A percentile compares a stretch with the other conserved stretches of the same genome.
Conservation (phyloP, 1,284 basidiomycete species). For the Naganishia sp. region DNA sequence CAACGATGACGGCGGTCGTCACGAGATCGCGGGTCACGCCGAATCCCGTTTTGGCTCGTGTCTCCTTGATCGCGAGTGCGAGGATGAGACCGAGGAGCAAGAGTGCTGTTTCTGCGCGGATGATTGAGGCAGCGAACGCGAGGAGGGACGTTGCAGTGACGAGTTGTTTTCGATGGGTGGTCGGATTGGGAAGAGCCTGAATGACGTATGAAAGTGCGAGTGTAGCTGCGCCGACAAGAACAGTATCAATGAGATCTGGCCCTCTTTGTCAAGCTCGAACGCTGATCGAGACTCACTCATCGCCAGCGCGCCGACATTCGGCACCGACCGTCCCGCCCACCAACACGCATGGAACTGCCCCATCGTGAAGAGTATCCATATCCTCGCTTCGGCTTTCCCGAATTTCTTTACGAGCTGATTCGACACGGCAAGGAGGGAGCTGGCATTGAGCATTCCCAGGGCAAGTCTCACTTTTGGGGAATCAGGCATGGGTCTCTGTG, state of each 20-base stretch:
- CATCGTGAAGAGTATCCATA: constrained; percentile 69
- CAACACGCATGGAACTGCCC: constrained; percentile 90
- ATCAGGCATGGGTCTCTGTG: neutral
- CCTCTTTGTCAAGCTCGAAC: neutral
- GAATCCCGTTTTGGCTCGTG: constrained; percentile 53
- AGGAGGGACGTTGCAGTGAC: constrained; percentile 56
- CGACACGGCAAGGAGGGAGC: constrained; percentile 67
- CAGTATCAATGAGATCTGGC: neutral
- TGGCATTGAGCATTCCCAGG: constrained; percentile 67
- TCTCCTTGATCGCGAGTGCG: constrained; percentile 59
- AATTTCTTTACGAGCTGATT: constrained; percentile 66
- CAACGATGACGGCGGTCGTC: constrained; percentile 61
- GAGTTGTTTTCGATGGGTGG: constrained; percentile 31
- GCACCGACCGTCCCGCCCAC: constrained; percentile 88
- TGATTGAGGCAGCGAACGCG: constrained; percentile 68
- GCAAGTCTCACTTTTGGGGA: constrained; percentile 67
- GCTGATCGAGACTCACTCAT: constrained; percentile 62
- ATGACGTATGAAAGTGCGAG: constrained; percentile 8
- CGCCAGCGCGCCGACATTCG: constrained; percentile 88
- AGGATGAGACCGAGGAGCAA: constrained; percentile 67
- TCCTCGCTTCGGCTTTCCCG: constrained; percentile 61
- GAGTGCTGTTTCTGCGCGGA: constrained; percentile 77
- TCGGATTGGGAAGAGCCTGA: constrained; percentile 10
- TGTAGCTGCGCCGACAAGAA: neutral
- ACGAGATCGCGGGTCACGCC: constrained; percentile 40